Conservation (phyloP, 2,329 filamentous ascomycete species). For the Neonectria neomacrospora region DNA sequence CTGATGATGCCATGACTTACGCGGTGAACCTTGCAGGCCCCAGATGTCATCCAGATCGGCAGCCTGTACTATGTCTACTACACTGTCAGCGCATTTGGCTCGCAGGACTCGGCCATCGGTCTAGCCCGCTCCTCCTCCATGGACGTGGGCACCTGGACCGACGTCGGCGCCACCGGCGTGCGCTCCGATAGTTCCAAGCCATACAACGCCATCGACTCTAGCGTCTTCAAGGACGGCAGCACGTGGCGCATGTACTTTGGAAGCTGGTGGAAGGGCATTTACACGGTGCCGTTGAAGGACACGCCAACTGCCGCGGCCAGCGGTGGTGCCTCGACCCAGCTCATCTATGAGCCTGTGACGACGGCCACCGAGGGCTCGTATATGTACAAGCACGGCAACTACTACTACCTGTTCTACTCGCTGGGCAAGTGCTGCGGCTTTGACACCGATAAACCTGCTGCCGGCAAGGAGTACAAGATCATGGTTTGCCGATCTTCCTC, state of each 20-base stretch:
- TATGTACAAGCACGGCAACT: slow-evolving; percentile 64
- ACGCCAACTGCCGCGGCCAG: slow-evolving; percentile 44
- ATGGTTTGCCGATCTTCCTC: slow-evolving; percentile 68
- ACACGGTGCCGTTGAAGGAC: slow-evolving; percentile 63
- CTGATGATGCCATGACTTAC: not conserved
- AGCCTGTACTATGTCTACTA: slow-evolving; percentile 75
- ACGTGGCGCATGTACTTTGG: slow-evolving; percentile 69
- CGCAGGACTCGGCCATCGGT: slow-evolving; percentile 71
- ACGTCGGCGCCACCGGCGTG: slow-evolving; percentile 66
- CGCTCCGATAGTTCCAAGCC: slow-evolving; percentile 54
- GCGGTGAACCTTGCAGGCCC: slow-evolving; percentile 16
- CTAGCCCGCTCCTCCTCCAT: slow-evolving; percentile 57
- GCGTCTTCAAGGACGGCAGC: slow-evolving; percentile 59
- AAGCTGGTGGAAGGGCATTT: slow-evolving; percentile 75
- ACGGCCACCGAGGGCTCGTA: slow-evolving; percentile 67
- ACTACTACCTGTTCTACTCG: slow-evolving; percentile 74
- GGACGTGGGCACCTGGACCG: slow-evolving; percentile 68
- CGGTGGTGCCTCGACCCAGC: slow-evolving; percentile 43
- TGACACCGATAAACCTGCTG: slow-evolving; percentile 60
- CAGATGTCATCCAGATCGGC: slow-evolving; percentile 55
- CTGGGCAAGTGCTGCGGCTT: slow-evolving; percentile 71
- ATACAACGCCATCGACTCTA: slow-evolving; percentile 72
- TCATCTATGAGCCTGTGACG: slow-evolving; percentile 57
- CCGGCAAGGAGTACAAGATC: slow-evolving; percentile 72
- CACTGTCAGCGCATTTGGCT: slow-evolving; percentile 69